Evolutionary conservation across 768 basidiomycete genomes (phyloP).

Genomic region (Lactarius pseudohatsudake): DNA sequence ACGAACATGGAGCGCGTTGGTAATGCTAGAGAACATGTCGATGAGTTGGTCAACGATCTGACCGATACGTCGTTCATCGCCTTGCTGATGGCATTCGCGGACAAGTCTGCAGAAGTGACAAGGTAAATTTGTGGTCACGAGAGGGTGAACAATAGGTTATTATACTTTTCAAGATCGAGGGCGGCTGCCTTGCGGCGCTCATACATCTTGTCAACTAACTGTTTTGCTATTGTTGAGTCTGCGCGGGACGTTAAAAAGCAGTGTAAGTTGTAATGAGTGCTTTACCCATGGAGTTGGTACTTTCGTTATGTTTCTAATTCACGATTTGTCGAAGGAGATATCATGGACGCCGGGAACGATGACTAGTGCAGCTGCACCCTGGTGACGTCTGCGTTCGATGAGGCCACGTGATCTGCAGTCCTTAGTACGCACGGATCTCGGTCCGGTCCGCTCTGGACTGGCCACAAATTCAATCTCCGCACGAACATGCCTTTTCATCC

Average conservation of each 20-base stretch:
- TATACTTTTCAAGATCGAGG: conserved; percentile 91
- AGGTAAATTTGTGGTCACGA: conserved; percentile 13
- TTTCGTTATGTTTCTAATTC: conserved; percentile 2
- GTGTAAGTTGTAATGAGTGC: not conserved
- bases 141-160: conserved; percentile 7
- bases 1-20: conserved; percentile 83
- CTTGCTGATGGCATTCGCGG: conserved; percentile 79
- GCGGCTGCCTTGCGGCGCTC: conserved; percentile 96
- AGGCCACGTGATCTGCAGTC: too few species aligned
- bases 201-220: conserved; percentile 90
- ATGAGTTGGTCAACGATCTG: conserved; percentile 93
- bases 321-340: not conserved
- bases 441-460: too few species aligned
- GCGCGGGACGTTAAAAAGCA: conserved; percentile 32
- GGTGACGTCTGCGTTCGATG: too few species aligned
- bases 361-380: not conserved
- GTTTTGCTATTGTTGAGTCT: conserved; percentile 78
- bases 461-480: too few species aligned
- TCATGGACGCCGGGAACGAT: conserved; percentile 3
- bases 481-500: too few species aligned
- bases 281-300: conserved; percentile 10
- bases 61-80: conserved; percentile 76
- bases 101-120: conserved; percentile 57
- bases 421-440: too few species aligned
- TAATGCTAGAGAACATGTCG: conserved; percentile 84